Conservation (phyloP, 1,139 yeast species). For the Spathaspora sp. region DNA sequence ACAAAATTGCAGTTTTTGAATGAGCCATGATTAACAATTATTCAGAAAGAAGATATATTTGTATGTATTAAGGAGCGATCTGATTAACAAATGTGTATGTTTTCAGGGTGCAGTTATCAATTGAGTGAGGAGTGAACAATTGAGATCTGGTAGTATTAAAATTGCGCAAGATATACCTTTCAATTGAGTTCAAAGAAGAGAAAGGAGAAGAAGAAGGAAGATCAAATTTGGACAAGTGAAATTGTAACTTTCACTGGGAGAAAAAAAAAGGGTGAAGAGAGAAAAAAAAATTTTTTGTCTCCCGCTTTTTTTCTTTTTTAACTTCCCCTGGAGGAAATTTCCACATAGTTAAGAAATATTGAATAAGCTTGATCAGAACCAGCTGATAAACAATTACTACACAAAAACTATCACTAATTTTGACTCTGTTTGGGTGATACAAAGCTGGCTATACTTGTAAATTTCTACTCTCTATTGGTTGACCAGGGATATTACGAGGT, state of each 20-base stretch:
- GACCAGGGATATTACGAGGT: no score
- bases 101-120: neutral
- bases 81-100: neutral
- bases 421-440: neutral
- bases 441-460: neutral
- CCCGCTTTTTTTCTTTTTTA: neutral
- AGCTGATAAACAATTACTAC: neutral
- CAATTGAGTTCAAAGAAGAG: constrained; percentile 1
- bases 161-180: neutral
- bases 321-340: neutral
- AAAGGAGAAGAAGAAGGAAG: neutral
- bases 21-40: no score
- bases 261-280: neutral
- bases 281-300: neutral
- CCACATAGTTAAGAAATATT: neutral
- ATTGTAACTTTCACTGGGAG: neutral
- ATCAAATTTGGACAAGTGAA: neutral
- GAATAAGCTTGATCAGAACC: neutral
- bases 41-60: neutral
- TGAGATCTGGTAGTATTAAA: neutral
- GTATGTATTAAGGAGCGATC: neutral
- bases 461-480: no score
- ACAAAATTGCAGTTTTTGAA: constrained; percentile 86
- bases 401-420: neutral
- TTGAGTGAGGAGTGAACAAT: neutral